These are phyloP conservation scores for Bolboschoenoplectus hybrid DNA, from an alignment of 202 grass and related monocot species.

Conservation along the genomic window DNA sequence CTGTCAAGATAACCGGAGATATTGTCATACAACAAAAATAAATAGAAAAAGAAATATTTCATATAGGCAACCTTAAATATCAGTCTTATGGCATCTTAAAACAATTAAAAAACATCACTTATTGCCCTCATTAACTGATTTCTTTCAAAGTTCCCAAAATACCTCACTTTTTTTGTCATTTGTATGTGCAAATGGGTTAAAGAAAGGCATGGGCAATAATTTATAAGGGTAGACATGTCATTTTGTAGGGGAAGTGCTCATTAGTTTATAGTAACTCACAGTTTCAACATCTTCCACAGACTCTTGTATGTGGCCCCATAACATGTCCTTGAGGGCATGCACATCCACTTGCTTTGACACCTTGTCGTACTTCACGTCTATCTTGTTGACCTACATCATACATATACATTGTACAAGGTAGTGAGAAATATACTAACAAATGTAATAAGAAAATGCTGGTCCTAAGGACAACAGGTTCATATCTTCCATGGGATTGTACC, in stretches of 20 bases:
- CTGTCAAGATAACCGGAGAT: neutral
- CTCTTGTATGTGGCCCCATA: slow-evolving; percentile 85
- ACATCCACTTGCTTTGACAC: slow-evolving; percentile 97
- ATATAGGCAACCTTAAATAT: neutral
- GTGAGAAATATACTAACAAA: slow-evolving; percentile 35
- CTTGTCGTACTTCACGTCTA: slow-evolving; percentile 92
- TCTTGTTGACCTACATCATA: slow-evolving; percentile 76
- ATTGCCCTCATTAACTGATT: neutral
- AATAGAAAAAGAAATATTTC: slow-evolving; percentile 1
- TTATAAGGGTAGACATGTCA: slow-evolving; percentile 4
- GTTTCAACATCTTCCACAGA: slow-evolving; percentile 49
- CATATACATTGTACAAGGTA: slow-evolving; percentile 38
- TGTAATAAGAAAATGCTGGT: neutral
- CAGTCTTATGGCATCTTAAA: neutral
- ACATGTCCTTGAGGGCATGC: slow-evolving; percentile 90
- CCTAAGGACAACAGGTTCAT: neutral
- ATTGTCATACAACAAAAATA: neutral
- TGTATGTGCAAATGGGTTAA: neutral
- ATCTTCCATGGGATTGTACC: neutral
- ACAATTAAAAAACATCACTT: neutral
- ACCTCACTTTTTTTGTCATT: neutral
- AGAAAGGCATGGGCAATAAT: neutral
- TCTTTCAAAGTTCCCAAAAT: neutral
- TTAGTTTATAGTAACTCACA: slow-evolving; percentile 49
- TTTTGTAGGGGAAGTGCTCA: slow-evolving; percentile 20